phyloP scores from a whole-genome alignment of 2,329 filamentous ascomycete genomes.

The Helotiales sp. region DNA sequence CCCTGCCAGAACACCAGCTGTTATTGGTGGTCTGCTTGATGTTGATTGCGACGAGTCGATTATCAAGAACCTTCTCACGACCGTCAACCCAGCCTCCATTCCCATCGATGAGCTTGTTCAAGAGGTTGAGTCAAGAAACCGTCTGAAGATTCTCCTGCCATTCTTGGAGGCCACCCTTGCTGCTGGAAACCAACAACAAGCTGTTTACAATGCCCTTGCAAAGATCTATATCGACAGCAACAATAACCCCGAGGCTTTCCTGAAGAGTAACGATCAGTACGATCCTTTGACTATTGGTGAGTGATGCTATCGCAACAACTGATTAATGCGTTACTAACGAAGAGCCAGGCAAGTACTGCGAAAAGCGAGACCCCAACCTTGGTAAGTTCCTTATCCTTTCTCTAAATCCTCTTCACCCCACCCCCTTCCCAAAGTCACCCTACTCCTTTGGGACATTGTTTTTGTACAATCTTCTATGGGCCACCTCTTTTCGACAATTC shows the following conservation, averaged over 20 bases:
- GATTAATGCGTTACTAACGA: too few relatives aligned
- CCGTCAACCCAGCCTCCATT: conserved; percentile 80
- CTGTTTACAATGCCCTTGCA: conserved; percentile 93
- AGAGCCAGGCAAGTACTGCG: conserved; percentile 93
- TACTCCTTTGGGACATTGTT: too few relatives aligned
- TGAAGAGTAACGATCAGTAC: conserved; percentile 96
- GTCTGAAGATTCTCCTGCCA: conserved; percentile 89
- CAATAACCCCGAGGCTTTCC: conserved; percentile 95
- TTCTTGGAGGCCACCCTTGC: conserved; percentile 93
- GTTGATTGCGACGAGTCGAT: conserved; percentile 96
- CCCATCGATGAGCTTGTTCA: conserved; percentile 92
- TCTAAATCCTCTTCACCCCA: conserved; percentile 35
- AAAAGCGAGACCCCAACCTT: conserved; percentile 95
- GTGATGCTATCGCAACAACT: conserved; percentile 41
- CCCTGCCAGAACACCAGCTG: conserved; percentile 83
- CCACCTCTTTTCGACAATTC: too few relatives aligned
- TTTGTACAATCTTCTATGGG: too few relatives aligned
- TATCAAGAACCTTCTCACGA: conserved; percentile 87
- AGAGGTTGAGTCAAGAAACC: conserved; percentile 94
- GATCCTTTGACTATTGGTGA: conserved; percentile 91
- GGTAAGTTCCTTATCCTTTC: conserved; percentile 37
- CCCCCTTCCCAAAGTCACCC: background rate
- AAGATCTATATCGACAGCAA: conserved; percentile 99
- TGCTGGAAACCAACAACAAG: conserved; percentile 91
- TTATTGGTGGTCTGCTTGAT: conserved; percentile 89